Base-by-base conservation (phyloP, 2,329 filamentous ascomycete species). In the Tolypocladium guangdongense region DNA sequence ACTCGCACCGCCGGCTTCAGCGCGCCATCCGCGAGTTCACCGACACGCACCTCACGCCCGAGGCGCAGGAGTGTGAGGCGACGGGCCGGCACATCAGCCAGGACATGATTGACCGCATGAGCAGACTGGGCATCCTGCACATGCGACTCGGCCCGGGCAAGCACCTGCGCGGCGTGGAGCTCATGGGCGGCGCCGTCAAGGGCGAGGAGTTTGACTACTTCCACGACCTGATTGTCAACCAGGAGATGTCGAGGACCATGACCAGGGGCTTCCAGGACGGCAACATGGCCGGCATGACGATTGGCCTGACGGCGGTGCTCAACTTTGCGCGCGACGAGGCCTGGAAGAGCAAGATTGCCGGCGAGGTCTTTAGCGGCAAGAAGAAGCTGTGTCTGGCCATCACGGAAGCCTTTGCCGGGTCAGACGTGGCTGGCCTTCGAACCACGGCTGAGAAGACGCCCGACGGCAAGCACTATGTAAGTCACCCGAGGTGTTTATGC, bases 311-410 rank as follows among this genome's bases (percentile, higher is more conserved):
- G 1, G 88, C 88, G 12, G 81, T 95, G 27, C 78, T 90, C 64
- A 86, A 92, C 73, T 95, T 85, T 76, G 81, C 87, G 67, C 81
- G 79, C 51, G 79, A 92, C 62, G 74, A 81, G 53, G 73, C 73
- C 43, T 78, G 88, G 61, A 84, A 84, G 71, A 78, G 84, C 60
- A 77, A 76, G 52, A 77, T 95, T 48, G 80, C 83, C 36, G 76
- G 83, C 37, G 87, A 93, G 62, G 84, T 89, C 47, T 78, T 95
- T 59, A 81, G 78, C 47, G 89, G 89, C 56, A 82, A 84, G 77
- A 93, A 93, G 81, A 91, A 91, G 77, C 89, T 93, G 66, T 92
- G 86, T 64, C 75, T 95, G 3, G 89, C 89, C 52, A 90, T 95
- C 64, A 93, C 89, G 1, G 90, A 95, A 70, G 89, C 90, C 0